phyloP scores from a whole-genome alignment of 257 asterid species.

The Nicotiana knightiana region DNA sequence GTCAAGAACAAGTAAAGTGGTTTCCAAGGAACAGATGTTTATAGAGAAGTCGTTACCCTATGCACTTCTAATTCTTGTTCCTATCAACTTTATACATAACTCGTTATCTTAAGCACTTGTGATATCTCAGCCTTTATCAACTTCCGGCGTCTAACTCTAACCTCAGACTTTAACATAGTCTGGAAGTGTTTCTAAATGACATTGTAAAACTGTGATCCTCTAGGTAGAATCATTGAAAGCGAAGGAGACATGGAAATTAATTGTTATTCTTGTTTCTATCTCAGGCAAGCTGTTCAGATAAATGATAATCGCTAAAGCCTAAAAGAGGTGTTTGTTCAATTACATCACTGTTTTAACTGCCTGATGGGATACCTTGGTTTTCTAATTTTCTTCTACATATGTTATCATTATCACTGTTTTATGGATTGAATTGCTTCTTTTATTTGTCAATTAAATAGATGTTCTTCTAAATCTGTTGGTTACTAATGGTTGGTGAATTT shows the following conservation, averaged over 20 bases:
- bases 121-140: not conserved
- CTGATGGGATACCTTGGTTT: not conserved
- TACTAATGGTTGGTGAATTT: not conserved
- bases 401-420: not conserved
- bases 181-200: not conserved
- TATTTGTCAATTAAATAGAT: not conserved
- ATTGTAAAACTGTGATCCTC: not conserved
- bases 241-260: not conserved
- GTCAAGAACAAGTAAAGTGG: not conserved
- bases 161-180: not conserved
- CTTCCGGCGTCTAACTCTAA: not conserved
- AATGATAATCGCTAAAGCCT: not conserved
- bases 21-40: not conserved
- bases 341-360: not conserved
- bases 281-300: not conserved
- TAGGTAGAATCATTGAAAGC: not conserved
- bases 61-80: not conserved
- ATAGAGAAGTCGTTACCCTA: not conserved
- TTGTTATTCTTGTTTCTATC: not conserved
- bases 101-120: not conserved
- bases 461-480: not conserved
- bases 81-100: not conserved
- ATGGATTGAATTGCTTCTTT: not conserved
- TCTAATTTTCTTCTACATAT: no score
- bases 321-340: not conserved